Percentiles rank a stretch among this genome's conserved stretches.
Evolutionary conservation across 2,329 filamentous ascomycete genomes (phyloP).

Genomic region (Ceratocystis ficicola): DNA sequence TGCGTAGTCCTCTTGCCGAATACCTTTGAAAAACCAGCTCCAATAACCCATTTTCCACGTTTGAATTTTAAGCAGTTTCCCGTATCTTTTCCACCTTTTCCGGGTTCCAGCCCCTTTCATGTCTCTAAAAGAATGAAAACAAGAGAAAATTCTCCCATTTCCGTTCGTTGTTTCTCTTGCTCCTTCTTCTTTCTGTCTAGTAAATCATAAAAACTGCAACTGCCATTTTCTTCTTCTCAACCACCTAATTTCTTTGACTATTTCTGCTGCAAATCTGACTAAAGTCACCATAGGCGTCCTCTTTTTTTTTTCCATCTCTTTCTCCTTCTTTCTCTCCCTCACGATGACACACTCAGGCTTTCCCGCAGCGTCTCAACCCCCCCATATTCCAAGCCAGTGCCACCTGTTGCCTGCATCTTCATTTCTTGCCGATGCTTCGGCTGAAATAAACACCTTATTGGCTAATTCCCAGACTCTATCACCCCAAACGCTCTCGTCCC

Average conservation of each 20-base stretch:
- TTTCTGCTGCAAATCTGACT: not conserved
- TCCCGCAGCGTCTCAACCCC: not conserved
- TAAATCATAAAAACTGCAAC: not conserved
- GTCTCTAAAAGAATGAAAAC: not conserved
- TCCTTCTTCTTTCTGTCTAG: conserved; percentile 4
- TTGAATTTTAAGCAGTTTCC: not conserved
- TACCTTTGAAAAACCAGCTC: not conserved
- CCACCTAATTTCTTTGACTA: not conserved
- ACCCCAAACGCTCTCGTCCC: not conserved
- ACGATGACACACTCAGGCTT: conserved; percentile 9
- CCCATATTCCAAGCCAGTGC: not conserved
- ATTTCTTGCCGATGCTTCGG: conserved; percentile 18
- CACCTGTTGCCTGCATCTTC: not conserved
- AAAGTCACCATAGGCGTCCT: not conserved
- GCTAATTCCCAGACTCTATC: conserved; percentile 11
- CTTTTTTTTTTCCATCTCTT: not conserved
- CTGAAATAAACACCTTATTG: conserved; percentile 16
- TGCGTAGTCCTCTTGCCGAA: not conserved
- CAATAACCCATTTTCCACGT: not conserved
- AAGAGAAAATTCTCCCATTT: not conserved
- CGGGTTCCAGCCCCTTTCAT: conserved; percentile 5
- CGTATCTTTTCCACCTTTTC: not conserved
- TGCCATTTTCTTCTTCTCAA: too few relatives aligned
- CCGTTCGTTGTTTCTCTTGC: conserved; percentile 6
- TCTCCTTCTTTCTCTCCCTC: conserved; percentile 1